Conservation (phyloP, 805 yeast species). For the Kodamaea nitidulidarum region DNA sequence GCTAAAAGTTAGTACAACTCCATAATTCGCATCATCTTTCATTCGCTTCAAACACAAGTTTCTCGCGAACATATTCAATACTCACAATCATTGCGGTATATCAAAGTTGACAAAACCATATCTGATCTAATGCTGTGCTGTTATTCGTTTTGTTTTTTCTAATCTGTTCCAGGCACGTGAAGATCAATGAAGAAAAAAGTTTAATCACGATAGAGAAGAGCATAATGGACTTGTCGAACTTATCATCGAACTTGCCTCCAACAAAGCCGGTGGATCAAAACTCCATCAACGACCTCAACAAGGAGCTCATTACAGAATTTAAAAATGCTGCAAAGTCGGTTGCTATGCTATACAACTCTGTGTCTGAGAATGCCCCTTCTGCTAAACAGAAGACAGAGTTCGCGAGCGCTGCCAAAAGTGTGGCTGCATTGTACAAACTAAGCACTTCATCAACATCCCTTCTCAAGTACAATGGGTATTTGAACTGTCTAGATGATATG, state of each 20-base stretch:
- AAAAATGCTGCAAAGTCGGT: constrained; percentile 69
- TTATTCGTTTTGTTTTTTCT: constrained; percentile 4
- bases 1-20: constrained; percentile 35
- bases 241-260: constrained; percentile 53
- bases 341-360: constrained; percentile 44
- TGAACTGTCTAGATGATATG: constrained; percentile 58
- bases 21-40: not conserved
- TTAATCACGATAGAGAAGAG: not conserved
- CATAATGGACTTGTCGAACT: constrained; percentile 59
- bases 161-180: not conserved
- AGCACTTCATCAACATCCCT: constrained; percentile 51
- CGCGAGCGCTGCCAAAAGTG: constrained; percentile 40
- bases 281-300: constrained; percentile 45
- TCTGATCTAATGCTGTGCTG: constrained; percentile 1
- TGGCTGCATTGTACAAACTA: constrained; percentile 52
- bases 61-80: constrained; percentile 3
- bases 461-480: constrained; percentile 53
- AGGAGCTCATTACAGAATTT: constrained; percentile 58
- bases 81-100: constrained; percentile 62
- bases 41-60: too few species aligned
- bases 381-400: constrained; percentile 26
- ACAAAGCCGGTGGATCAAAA: constrained; percentile 46
- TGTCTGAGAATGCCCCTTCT: constrained; percentile 11
- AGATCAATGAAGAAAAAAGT: not conserved
- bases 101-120: constrained; percentile 66